Evolutionary conservation across 352 stramenopile species (phyloP).

Genomic region (Phytophthora sp.): DNA sequence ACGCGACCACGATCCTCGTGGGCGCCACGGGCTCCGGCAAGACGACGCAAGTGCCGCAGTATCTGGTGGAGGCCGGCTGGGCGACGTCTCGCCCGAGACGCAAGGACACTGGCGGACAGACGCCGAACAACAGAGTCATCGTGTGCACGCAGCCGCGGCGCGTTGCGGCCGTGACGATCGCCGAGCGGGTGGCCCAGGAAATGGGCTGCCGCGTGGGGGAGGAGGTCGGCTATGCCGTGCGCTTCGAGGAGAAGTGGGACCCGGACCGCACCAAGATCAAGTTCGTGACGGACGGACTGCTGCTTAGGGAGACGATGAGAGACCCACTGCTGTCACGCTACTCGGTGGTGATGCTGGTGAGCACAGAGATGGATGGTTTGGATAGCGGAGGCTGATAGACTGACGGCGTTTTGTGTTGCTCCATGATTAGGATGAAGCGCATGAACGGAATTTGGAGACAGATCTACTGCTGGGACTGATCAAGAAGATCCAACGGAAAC

Average conservation of each 20-base stretch:
- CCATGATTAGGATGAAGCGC: slow-evolving; percentile 89
- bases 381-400: not conserved
- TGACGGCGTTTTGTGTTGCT: not conserved
- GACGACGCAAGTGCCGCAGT: slow-evolving; percentile 93
- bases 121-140: slow-evolving; percentile 43
- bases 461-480: slow-evolving; percentile 95
- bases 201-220: slow-evolving; percentile 94
- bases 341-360: slow-evolving; percentile 84
- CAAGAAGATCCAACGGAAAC: slow-evolving; percentile 94
- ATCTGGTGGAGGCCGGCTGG: slow-evolving; percentile 92
- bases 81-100: slow-evolving; percentile 19
- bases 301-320: slow-evolving; percentile 95
- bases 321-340: slow-evolving; percentile 80
- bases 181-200: slow-evolving; percentile 97
- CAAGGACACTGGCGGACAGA: not conserved
- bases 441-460: slow-evolving; percentile 94
- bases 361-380: not conserved
- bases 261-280: slow-evolving; percentile 92
- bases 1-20: slow-evolving; percentile 91
- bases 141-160: slow-evolving; percentile 95
- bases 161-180: slow-evolving; percentile 98
- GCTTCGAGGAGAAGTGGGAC: slow-evolving; percentile 97
- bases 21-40: slow-evolving; percentile 94
- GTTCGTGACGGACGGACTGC: slow-evolving; percentile 99
- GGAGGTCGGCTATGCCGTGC: slow-evolving; percentile 97